These are phyloP conservation scores for Aspergillus ellipticus DNA, from an alignment of 495 filamentous ascomycete species.

Conservation along the genomic window DNA sequence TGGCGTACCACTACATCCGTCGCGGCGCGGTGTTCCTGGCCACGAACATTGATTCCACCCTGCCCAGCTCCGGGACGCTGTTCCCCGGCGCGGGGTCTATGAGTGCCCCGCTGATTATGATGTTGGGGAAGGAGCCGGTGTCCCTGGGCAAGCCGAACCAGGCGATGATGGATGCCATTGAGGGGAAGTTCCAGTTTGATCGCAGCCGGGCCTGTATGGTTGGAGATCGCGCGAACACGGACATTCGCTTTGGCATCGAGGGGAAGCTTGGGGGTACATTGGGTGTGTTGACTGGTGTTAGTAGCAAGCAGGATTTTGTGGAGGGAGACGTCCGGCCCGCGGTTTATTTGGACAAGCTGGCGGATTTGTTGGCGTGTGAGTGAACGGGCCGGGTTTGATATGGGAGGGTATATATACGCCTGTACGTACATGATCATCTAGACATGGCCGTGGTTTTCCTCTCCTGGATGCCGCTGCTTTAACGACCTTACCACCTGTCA, in stretches of 20 bases:
- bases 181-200: slow-evolving; percentile 90
- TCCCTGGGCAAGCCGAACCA: slow-evolving; percentile 91
- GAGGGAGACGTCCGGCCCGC: slow-evolving; percentile 65
- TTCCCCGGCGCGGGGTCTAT: slow-evolving; percentile 91
- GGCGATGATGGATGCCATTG: slow-evolving; percentile 98
- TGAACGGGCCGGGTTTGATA: neutral
- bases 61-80: slow-evolving; percentile 72
- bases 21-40: slow-evolving; percentile 85
- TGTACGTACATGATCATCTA: too few relatives aligned
- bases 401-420: neutral
- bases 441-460: too few relatives aligned
- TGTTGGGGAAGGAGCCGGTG: slow-evolving; percentile 64
- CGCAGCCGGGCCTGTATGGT: slow-evolving; percentile 89
- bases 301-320: slow-evolving; percentile 74
- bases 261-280: slow-evolving; percentile 88
- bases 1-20: slow-evolving; percentile 80
- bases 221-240: slow-evolving; percentile 88
- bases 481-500: too few relatives aligned
- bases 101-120: slow-evolving; percentile 72
- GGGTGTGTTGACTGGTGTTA: slow-evolving; percentile 87
- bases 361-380: slow-evolving; percentile 58
- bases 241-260: slow-evolving; percentile 93
- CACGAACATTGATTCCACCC: slow-evolving; percentile 85
- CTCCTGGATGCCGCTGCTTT: too few relatives aligned
- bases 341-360: slow-evolving; percentile 77